These are phyloP conservation scores for Echeveria elegans DNA, from an alignment of 164 flowering plant species.

Conservation along the genomic window DNA sequence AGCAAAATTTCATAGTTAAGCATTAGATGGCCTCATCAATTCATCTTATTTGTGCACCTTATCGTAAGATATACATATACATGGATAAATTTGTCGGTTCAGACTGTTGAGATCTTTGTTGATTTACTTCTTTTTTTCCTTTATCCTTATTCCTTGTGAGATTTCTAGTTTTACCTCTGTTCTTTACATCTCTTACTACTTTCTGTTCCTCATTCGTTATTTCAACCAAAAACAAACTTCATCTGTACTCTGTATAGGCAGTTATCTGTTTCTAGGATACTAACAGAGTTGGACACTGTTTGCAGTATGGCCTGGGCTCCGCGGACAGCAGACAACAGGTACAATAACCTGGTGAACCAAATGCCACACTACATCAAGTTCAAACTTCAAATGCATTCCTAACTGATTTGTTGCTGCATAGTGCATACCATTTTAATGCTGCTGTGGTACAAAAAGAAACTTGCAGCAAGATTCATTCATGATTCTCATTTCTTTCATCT, in stretches of 20 bases:
- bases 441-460: not conserved
- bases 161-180: not conserved
- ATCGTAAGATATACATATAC: too few species aligned
- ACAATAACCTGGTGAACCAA: not conserved
- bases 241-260: not conserved
- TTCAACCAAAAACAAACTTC: not conserved
- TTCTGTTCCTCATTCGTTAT: not conserved
- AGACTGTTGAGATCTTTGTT: not conserved
- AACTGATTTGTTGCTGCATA: too few species aligned
- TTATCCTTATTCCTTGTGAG: not conserved
- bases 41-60: too few species aligned
- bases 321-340: not conserved
- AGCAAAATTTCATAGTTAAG: not conserved
- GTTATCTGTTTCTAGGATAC: not conserved
- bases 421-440: slow-evolving; percentile 8
- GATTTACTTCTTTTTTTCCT: not conserved
- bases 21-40: too few species aligned
- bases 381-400: too few species aligned
- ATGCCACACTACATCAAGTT: not conserved
- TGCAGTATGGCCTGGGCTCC: slow-evolving; percentile 4
- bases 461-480: not conserved
- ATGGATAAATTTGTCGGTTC: not conserved
- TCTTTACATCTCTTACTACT: not conserved
- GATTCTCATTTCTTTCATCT: not conserved
- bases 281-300: not conserved